phyloP scores from a whole-genome alignment of 2,329 filamentous ascomycete species.

The Penicillium corylophilum region DNA sequence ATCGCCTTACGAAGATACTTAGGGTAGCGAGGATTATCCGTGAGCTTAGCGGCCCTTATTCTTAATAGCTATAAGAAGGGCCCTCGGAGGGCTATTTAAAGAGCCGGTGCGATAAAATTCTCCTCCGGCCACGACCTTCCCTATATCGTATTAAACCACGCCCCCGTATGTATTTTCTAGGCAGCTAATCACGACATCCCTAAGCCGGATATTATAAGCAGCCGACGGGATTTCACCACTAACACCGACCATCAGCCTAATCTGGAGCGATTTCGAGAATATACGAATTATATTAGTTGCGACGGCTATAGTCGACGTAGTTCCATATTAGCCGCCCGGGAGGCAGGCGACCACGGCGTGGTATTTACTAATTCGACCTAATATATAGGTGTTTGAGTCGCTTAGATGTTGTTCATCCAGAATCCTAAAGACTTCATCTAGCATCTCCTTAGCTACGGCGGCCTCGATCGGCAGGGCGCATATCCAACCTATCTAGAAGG shows the following conservation, averaged over 20 bases:
- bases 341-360: conserved; percentile 22
- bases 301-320: conserved; percentile 13
- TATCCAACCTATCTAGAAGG: conserved; percentile 15
- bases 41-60: background rate
- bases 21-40: conserved; percentile 6
- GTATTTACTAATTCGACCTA: conserved; percentile 21
- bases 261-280: conserved; percentile 17
- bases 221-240: conserved; percentile 28
- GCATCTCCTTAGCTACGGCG: conserved; percentile 17
- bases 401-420: conserved; percentile 13
- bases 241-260: conserved; percentile 24
- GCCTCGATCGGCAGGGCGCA: conserved; percentile 19
- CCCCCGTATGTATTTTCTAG: conserved; percentile 18
- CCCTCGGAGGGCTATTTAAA: conserved; percentile 16
- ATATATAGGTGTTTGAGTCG: conserved; percentile 21
- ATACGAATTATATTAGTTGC: conserved; percentile 18
- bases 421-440: conserved; percentile 18
- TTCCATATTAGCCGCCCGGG: conserved; percentile 12
- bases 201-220: conserved; percentile 29
- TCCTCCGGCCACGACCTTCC: conserved; percentile 11
- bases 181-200: conserved; percentile 30
- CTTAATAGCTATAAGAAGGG: conserved; percentile 8
- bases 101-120: conserved; percentile 12
- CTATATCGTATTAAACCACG: conserved; percentile 29
- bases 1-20: conserved; percentile 11